Percentiles rank a stretch among this genome's conserved stretches.
phyloP scores from a whole-genome alignment of 768 basidiomycete genomes.

The Mycena latifolia region DNA sequence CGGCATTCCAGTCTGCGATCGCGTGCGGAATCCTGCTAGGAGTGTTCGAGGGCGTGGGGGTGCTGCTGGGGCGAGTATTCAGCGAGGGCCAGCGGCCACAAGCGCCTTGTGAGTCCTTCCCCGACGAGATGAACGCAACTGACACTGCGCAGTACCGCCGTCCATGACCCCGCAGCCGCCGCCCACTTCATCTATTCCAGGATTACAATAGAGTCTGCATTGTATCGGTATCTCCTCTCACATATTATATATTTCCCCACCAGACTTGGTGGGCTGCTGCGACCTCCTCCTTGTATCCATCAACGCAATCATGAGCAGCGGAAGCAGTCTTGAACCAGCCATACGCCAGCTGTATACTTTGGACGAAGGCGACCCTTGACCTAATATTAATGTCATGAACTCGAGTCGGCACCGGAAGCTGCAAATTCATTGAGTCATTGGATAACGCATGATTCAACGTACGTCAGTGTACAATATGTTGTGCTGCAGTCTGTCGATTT shows the following conservation, averaged over 20 bases:
- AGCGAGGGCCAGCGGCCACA: constrained; percentile 80
- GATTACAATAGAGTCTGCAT: constrained; percentile 61
- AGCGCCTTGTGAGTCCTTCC: constrained; percentile 71
- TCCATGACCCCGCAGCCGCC: constrained; percentile 65
- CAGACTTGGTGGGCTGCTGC: too few species aligned
- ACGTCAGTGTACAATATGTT: too few species aligned
- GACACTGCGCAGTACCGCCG: constrained; percentile 61
- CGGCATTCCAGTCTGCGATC: constrained; percentile 92
- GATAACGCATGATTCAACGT: too few species aligned
- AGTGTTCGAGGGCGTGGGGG: constrained; percentile 95
- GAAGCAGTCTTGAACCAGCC: too few species aligned
- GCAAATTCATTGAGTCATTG: too few species aligned
- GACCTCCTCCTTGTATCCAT: too few species aligned
- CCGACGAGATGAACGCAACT: constrained; percentile 18
- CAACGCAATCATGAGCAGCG: too few species aligned
- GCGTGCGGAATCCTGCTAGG: constrained; percentile 97
- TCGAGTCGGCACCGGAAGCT: too few species aligned
- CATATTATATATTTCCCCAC: constrained; percentile 39
- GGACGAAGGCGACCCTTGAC: too few species aligned
- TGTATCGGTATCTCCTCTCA: constrained; percentile 38
- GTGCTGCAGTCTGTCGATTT: too few species aligned
- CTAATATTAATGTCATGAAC: too few species aligned
- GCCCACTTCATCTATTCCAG: constrained; percentile 52
- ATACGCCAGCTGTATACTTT: too few species aligned
- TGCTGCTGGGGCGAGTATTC: constrained; percentile 90